phyloP scores from a whole-genome alignment of 129 eudicot genomes.

The Tagetes patula region DNA sequence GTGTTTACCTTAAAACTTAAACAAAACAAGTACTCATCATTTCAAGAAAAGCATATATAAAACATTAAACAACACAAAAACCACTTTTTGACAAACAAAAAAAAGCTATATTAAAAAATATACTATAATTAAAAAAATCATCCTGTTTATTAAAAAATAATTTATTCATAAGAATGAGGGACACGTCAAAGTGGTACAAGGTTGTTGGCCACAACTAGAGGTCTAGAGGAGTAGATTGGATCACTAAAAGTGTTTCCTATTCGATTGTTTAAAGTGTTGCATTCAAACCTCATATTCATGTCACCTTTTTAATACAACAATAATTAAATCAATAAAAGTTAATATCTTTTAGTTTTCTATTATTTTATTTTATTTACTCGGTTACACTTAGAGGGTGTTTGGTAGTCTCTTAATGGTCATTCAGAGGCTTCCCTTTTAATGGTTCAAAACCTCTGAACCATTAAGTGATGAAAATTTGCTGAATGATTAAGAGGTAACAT shows the following conservation, averaged over 20 bases:
- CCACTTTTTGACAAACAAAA: neutral
- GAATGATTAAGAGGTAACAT: no score
- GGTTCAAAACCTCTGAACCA: no score
- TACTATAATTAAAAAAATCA: neutral
- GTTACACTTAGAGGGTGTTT: no score
- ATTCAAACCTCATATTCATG: conserved; percentile 14
- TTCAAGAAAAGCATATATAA: neutral
- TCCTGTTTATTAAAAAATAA: neutral
- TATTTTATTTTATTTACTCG: neutral
- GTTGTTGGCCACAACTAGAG: conserved; percentile 39
- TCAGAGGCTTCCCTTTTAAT: no score
- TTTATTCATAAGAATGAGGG: neutral
- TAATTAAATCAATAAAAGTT: neutral
- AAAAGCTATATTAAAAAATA: neutral
- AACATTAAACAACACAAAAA: neutral
- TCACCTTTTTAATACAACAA: neutral
- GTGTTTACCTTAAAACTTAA: neutral
- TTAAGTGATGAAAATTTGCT: no score
- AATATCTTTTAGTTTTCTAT: neutral
- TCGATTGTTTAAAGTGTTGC: conserved; percentile 19
- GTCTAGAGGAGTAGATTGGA: conserved; percentile 31
- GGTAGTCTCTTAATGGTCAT: no score
- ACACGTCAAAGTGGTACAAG: conserved; percentile 26
- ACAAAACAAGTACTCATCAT: neutral
- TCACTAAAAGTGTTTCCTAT: conserved; percentile 19